Evolutionary conservation across 352 stramenopile species (phyloP), one percentile per base, ranked within the genome.

Genomic region (Phytophthora pinifolia): DNA sequence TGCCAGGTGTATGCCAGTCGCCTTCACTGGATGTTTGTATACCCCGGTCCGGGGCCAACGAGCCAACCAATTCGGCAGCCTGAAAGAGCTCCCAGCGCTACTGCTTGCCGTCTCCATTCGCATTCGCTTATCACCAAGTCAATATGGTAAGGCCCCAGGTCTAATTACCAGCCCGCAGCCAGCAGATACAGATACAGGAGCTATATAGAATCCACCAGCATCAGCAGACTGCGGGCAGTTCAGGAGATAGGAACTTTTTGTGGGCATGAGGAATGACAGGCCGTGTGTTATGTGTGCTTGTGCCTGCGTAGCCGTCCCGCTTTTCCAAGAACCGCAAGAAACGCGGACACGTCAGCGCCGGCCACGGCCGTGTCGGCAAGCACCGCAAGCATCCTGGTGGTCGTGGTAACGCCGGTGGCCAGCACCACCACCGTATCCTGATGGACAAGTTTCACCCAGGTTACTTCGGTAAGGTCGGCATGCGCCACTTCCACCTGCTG

Each of bases 401-500:
- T 96, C 97, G 98, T 66, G 98, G 98, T 99, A 99, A 99, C 88
- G 98, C 98, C 66, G 98, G 98, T 98, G 98, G 98, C 79, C 96
- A 99, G 81, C 98, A 99, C 79, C 98, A 99, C 83, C 97, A 99
- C 89, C 94, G 98, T 67, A 99, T 98, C 83, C 87, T 99, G 41
- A 98, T 99, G 72, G 98, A 99, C 90, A 99, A 99, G 88, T 99
- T 98, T 79, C 97, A 99, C 76, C 97, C 98, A 78, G 98, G 98
- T 97, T 99, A 99, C 89, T 99, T 99, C 71, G 98, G 98, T 94
- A 99, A 99, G 89, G 97, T 99, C 60, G 98, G 98, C 96, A 99
- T 99, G 97, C 92, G 98, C 68, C 97, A 98, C 53, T 99, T 99
- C 81, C 98, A 99, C 74, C 38, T 98, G 48, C 83, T 99, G 61